Percentiles rank a stretch among this genome's conserved stretches.
These are phyloP conservation scores for Bipolaris cookei DNA, from an alignment of 2,329 filamentous ascomycete species.

Conservation along the genomic window DNA sequence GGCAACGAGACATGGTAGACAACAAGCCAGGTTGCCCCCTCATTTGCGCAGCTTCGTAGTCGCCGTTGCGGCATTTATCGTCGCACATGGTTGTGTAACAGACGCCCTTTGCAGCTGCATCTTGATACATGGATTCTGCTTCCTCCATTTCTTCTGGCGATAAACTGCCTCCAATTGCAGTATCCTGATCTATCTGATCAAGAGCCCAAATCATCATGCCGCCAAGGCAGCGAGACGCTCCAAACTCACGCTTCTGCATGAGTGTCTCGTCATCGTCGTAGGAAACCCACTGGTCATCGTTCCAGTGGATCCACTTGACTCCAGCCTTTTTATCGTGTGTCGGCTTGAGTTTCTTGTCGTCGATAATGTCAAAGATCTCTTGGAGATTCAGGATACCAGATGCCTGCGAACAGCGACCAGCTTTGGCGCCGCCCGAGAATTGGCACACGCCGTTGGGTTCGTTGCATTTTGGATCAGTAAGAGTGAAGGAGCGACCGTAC, in stretches of 20 bases:
- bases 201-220: conserved; percentile 10
- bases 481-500: conserved; percentile 49
- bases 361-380: conserved; percentile 8
- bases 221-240: neutral
- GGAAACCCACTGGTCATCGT: conserved; percentile 34
- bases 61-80: conserved; percentile 8
- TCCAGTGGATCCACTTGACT: conserved; percentile 26
- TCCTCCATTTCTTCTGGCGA: neutral
- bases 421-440: conserved; percentile 3
- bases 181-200: conserved; percentile 2
- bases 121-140: neutral
- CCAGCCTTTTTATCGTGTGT: conserved; percentile 3
- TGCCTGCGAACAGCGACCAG: conserved; percentile 1
- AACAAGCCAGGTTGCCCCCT: conserved; percentile 4
- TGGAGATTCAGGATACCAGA: conserved; percentile 2
- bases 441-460: conserved; percentile 9
- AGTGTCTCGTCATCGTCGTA: conserved; percentile 49
- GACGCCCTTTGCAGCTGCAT: neutral
- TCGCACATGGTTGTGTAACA: conserved; percentile 12
- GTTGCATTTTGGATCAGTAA: conserved; percentile 21
- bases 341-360: neutral
- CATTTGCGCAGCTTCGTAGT: conserved; percentile 14
- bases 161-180: neutral
- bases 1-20: neutral
- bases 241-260: conserved; percentile 44